Base-by-base conservation (phyloP, 2,329 filamentous ascomycete genomes). In the Pseudogymnoascus sp. region DNA sequence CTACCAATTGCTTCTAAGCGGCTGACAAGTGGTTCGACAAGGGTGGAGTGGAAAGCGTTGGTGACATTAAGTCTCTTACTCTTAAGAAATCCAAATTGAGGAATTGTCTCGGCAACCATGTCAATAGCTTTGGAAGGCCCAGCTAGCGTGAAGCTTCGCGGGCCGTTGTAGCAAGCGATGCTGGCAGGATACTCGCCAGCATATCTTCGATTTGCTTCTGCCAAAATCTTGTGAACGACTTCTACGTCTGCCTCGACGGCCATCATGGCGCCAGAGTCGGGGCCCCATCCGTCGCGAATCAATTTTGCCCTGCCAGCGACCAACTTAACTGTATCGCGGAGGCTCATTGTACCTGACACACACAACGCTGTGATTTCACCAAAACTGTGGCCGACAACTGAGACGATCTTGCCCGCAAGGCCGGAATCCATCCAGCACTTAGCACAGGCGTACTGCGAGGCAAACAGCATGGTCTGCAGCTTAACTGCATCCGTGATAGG, bases 351-450 rank as follows among this genome's bases (percentile, higher is more conserved):
- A 0, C 73, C 73, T 3, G 73, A 69, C 0, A 76, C 64, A 12
- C 67, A 68, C 2, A 76, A 62, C 1, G 73, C 75, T 0, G 74
- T 73, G 1, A 76, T 61, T 60, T 77, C 67, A 5, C 75, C 75
- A 41, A 77, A 71, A 59, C 72, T 75, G 61, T 77, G 75, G 0
- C 75, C 75, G 7, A 66, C 60, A 9, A 68, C 25, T 6, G 61
- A 58, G 30, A 22, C 58, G 12, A 62, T 41, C 20, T 41, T 7
- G 35, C 12, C 12, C 35, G 11, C 35, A 2, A 67, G 15, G 2
- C 64, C 66, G 15, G 14, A 59, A 18, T 65, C 63, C 12, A 68
- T 61, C 66, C 66, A 68, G 6, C 30, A 8, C 33, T 37, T 61
- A 1, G 66, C 66, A 35, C 39, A 64, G 1, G 67, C 41, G 57